Evolutionary conservation across 352 stramenopile genomes (phyloP).

Genomic region (Pythium pectinolyticum): DNA sequence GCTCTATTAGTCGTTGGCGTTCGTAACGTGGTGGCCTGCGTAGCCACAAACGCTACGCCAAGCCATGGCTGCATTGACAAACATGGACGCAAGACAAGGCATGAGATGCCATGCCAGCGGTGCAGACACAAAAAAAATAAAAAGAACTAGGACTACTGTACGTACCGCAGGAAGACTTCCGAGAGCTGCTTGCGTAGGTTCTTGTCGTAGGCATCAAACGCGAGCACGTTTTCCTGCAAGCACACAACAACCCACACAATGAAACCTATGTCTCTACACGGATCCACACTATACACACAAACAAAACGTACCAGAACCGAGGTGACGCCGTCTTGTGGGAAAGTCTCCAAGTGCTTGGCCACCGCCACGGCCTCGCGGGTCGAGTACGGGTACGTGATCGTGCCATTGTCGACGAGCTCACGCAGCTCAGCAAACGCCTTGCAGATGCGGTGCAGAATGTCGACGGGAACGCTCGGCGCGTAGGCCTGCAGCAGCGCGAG

Average conservation of each 20-base stretch:
- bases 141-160: not conserved
- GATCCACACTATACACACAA: no score
- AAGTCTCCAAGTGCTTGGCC: slow-evolving; percentile 92
- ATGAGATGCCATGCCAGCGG: slow-evolving; percentile 17
- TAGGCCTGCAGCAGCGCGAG: slow-evolving; percentile 89
- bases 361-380: slow-evolving; percentile 93
- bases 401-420: slow-evolving; percentile 81
- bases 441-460: slow-evolving; percentile 84
- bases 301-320: slow-evolving; percentile 64
- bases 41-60: slow-evolving; percentile 26
- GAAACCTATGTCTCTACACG: no score
- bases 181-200: slow-evolving; percentile 72
- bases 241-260: no score
- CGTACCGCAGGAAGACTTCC: slow-evolving; percentile 66
- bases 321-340: slow-evolving; percentile 89
- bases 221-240: slow-evolving; percentile 92
- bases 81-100: slow-evolving; percentile 18
- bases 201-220: slow-evolving; percentile 90
- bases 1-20: slow-evolving; percentile 22
- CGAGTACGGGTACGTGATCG: slow-evolving; percentile 94
- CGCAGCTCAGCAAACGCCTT: slow-evolving; percentile 91
- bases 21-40: not conserved
- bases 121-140: slow-evolving; percentile 13
- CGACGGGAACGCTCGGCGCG: slow-evolving; percentile 74
- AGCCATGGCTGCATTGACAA: slow-evolving; percentile 26